Evolutionary conservation across 441 rosid species (phyloP).

Genomic region (Jatropha multifida): DNA sequence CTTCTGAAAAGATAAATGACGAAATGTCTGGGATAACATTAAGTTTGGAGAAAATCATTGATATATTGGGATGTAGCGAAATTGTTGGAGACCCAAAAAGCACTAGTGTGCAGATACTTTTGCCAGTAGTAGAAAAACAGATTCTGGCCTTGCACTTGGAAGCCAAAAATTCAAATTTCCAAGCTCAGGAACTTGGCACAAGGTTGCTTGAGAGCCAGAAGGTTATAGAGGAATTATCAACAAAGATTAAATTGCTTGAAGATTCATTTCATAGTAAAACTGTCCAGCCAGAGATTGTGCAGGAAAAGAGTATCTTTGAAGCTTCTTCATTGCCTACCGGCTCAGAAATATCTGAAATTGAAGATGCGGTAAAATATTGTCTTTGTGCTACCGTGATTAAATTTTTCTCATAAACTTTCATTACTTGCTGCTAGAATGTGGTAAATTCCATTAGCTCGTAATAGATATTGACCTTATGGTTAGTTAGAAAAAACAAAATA

Average conservation of each 20-base stretch:
- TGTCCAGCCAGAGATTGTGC: slow-evolving; percentile 55
- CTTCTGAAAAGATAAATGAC: slow-evolving; percentile 44
- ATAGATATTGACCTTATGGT: neutral
- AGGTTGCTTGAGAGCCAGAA: slow-evolving; percentile 75
- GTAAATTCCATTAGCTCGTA: neutral
- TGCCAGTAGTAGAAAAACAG: slow-evolving; percentile 58
- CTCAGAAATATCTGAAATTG: slow-evolving; percentile 88
- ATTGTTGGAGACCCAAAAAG: slow-evolving; percentile 41
- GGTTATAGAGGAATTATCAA: slow-evolving; percentile 56
- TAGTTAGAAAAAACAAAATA: neutral
- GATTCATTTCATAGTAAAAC: slow-evolving; percentile 51
- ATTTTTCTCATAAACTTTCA: slow-evolving; percentile 1
- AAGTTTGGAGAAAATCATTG: slow-evolving; percentile 56
- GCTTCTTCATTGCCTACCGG: slow-evolving; percentile 56
- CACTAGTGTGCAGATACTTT: slow-evolving; percentile 38
- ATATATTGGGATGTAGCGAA: slow-evolving; percentile 50
- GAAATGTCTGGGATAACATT: slow-evolving; percentile 53
- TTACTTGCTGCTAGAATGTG: slow-evolving; percentile 3
- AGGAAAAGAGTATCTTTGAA: slow-evolving; percentile 77
- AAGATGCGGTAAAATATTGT: slow-evolving; percentile 56
- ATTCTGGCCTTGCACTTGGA: slow-evolving; percentile 50
- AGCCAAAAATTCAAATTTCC: slow-evolving; percentile 59
- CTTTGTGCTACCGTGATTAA: neutral
- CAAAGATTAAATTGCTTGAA: slow-evolving; percentile 63
- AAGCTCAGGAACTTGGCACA: slow-evolving; percentile 56